Base-by-base conservation (phyloP, 805 yeast species). In the Metschnikowia sp. region DNA sequence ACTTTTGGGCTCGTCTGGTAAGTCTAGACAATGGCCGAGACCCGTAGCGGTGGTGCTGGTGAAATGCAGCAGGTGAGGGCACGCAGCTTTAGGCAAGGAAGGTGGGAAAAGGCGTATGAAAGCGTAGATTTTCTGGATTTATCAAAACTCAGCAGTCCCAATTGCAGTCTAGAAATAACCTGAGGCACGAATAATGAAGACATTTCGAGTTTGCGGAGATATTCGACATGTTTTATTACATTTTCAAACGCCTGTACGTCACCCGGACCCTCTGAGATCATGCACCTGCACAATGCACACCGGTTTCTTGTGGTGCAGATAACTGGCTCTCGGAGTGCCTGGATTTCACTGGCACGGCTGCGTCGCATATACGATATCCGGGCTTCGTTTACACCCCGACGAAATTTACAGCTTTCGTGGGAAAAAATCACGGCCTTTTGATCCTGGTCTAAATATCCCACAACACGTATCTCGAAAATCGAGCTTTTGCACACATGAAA, bases 1-100 rank as follows among this genome's bases (percentile, higher is more conserved):
- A 35, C n/a, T 39, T 39, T 30, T 39, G 34, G 19, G 45, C 45
- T 36, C 29, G 49, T 29, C 39, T 32, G 49, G 49, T 37, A 41
- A 46, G 49, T 46, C 45, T 46, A 46, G 49, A 46, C 49, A 46
- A 46, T 46, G 45, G 49, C 49, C 47, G 45, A 46, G 49, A 33
- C 49, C 49, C 37, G 41, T 45, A 40, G 45, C 40, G 18, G 49
- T 45, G 32, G 44, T 40, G 48, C 48, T 45, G 48, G 48, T 45
- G 44, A 45, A 40, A 45, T 39, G 32, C 48, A 44, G 42, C 42
- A 44, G 47, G 39, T 40, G 39, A 32, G 48, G 15, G 37, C 40
- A 31, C 37, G 12, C 10, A 36, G 35, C 33, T 40, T 36, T 15
- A 11, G 41, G 35, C 37, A 19, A 30, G 32, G 22, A 34, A 30